Conservation (phyloP, 768 basidiomycete genomes). For the Tylopilus felleus region DNA sequence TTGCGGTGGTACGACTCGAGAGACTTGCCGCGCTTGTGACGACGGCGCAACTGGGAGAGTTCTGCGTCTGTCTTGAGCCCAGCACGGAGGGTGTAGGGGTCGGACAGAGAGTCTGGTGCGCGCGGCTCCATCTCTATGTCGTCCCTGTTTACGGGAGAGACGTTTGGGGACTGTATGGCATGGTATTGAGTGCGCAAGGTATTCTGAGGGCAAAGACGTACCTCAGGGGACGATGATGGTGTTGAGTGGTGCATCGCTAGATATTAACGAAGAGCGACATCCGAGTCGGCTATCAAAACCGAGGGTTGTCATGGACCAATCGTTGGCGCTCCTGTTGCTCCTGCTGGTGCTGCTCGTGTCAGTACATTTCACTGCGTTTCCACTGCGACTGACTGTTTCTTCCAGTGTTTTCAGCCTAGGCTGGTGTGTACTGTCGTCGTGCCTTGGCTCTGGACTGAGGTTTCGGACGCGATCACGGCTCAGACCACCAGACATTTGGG, state of each 20-base stretch:
- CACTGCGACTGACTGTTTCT: not conserved
- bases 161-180: not conserved
- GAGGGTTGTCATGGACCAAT: constrained; percentile 5
- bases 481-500: constrained; percentile 46
- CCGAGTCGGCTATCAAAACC: not conserved
- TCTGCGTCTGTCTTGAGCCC: constrained; percentile 61
- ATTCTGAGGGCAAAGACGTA: not conserved
- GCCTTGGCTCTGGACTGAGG: constrained; percentile 42
- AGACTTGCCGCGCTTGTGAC: constrained; percentile 55
- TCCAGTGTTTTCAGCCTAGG: constrained; percentile 46
- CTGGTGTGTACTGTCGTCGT: constrained; percentile 69
- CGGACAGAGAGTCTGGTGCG: constrained; percentile 36
- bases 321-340: constrained; percentile 41
- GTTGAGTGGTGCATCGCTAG: not conserved
- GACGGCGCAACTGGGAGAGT: constrained; percentile 56
- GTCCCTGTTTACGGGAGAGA: not conserved
- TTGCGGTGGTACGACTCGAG: constrained; percentile 63
- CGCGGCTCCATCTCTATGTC: constrained; percentile 42
- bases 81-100: constrained; percentile 66
- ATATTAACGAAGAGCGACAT: not conserved
- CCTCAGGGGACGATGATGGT: constrained; percentile 6
- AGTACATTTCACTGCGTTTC: not conserved
- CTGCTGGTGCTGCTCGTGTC: constrained; percentile 51
- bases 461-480: not conserved
- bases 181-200: not conserved